Percentiles rank a stretch among this genome's conserved stretches.
These are phyloP conservation scores for Pisolithus tinctorius DNA, from an alignment of 768 basidiomycete genomes.

Conservation along the genomic window DNA sequence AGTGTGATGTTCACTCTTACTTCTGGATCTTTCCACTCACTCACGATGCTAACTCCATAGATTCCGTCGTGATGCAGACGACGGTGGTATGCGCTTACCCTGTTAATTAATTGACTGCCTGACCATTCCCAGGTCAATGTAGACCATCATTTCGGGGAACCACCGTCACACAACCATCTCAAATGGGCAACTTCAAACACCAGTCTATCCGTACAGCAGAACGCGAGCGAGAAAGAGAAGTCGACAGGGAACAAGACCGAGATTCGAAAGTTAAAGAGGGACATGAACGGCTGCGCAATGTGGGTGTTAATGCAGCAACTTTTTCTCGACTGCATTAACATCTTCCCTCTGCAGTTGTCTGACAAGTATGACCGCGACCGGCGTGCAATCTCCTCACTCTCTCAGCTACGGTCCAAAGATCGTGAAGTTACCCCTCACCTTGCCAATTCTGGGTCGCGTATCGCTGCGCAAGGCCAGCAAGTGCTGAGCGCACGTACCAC, in stretches of 20 bases:
- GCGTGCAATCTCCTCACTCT: slow-evolving; percentile 45
- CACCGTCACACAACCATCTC: slow-evolving; percentile 67
- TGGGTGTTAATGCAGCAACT: slow-evolving; percentile 18
- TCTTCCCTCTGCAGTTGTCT: slow-evolving; percentile 48
- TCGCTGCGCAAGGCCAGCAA: slow-evolving; percentile 28
- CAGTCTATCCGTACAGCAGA: slow-evolving; percentile 70
- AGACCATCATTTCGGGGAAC: slow-evolving; percentile 66
- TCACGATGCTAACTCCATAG: slow-evolving; percentile 30
- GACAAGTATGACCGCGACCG: slow-evolving; percentile 86
- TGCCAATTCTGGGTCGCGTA: slow-evolving; percentile 34
- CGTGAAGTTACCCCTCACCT: slow-evolving; percentile 62
- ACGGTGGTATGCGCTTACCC: slow-evolving; percentile 45
- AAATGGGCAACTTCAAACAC: slow-evolving; percentile 92
- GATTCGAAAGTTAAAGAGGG: slow-evolving; percentile 69
- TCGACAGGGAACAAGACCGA: slow-evolving; percentile 44
- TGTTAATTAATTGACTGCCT: slow-evolving; percentile 1
- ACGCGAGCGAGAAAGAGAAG: slow-evolving; percentile 43
- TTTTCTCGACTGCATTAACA: neutral
- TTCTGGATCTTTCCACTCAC: slow-evolving; percentile 5
- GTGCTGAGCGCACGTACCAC: slow-evolving; percentile 41
- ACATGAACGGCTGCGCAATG: slow-evolving; percentile 72
- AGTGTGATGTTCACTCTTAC: slow-evolving; percentile 7
- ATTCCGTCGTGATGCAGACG: slow-evolving; percentile 72
- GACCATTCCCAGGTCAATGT: slow-evolving; percentile 36
- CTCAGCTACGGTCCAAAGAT: slow-evolving; percentile 54